Evolutionary conservation across 805 yeast genomes (phyloP).

Genomic region (Kuraishia capsulata): DNA sequence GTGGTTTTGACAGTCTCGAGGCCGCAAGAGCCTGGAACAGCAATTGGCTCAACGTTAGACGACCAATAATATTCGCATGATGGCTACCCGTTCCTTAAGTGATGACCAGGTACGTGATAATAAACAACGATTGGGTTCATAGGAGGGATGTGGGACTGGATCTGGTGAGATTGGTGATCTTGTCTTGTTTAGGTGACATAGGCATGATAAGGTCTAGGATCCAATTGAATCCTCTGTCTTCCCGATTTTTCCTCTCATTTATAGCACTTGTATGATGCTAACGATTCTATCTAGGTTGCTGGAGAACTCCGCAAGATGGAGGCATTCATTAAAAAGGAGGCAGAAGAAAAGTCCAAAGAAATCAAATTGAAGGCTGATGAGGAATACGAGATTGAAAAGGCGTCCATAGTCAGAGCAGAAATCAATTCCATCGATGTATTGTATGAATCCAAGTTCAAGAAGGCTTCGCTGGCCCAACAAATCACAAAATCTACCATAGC

Average conservation of each 20-base stretch:
- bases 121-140: not conserved
- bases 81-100: conserved; percentile 16
- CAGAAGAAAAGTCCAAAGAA: conserved; percentile 97
- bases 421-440: conserved; percentile 77
- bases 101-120: conserved; percentile 36
- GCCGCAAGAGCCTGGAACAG: no score
- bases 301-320: conserved; percentile 97
- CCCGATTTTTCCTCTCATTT: no score
- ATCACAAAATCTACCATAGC: conserved; percentile 92
- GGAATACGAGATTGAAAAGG: conserved; percentile 97
- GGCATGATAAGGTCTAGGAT: no score
- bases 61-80: no score
- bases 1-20: not conserved
- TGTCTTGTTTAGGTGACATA: no score
- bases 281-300: no score
- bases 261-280: no score
- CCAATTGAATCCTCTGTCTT: no score
- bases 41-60: no score
- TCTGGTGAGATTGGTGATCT: no score
- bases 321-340: conserved; percentile 97
- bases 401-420: conserved; percentile 88
- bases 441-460: conserved; percentile 78
- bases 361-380: conserved; percentile 94
- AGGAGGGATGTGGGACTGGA: not conserved
- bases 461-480: conserved; percentile 88